A percentile compares a stretch with the other conserved stretches of the same genome.
Conservation (phyloP, 148 eudicot species). For the Rhododendron henanense region DNA sequence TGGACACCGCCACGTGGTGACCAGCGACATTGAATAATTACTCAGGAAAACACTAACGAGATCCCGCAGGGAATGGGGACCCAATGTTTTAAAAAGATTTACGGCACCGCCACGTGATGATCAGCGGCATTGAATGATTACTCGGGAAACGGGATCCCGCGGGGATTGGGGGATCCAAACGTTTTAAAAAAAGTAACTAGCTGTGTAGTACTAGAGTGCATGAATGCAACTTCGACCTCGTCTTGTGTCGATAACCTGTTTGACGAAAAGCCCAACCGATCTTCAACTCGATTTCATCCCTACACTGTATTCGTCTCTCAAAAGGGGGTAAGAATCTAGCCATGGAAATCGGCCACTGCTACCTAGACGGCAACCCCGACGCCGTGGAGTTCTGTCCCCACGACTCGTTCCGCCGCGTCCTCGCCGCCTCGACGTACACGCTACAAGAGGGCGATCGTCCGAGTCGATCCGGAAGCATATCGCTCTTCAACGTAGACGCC, state of each 20-base stretch:
- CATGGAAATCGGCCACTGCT: slow-evolving; percentile 61
- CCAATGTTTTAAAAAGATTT: too few relatives aligned
- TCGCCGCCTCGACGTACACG: slow-evolving; percentile 79
- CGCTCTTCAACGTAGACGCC: slow-evolving; percentile 66
- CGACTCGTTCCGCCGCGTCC: slow-evolving; percentile 45
- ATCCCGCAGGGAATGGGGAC: too few relatives aligned
- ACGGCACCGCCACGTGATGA: too few relatives aligned
- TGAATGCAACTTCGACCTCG: not conserved
- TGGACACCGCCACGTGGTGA: too few relatives aligned
- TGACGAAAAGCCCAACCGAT: slow-evolving; percentile 7
- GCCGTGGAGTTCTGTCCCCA: slow-evolving; percentile 93
- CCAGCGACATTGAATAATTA: too few relatives aligned
- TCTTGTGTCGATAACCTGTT: not conserved
- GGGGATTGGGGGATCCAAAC: too few relatives aligned
- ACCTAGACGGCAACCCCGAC: slow-evolving; percentile 76
- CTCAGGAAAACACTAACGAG: too few relatives aligned
- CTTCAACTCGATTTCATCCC: not conserved
- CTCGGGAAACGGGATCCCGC: too few relatives aligned
- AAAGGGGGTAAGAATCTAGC: not conserved
- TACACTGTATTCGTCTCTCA: too few relatives aligned
- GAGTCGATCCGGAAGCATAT: slow-evolving; percentile 59
- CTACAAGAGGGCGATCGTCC: slow-evolving; percentile 70
- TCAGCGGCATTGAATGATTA: too few relatives aligned
- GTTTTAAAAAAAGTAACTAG: too few relatives aligned
- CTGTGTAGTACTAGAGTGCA: too few relatives aligned